Conservation (phyloP, 2,329 filamentous ascomycete genomes). For the Orbilia brochopaga region DNA sequence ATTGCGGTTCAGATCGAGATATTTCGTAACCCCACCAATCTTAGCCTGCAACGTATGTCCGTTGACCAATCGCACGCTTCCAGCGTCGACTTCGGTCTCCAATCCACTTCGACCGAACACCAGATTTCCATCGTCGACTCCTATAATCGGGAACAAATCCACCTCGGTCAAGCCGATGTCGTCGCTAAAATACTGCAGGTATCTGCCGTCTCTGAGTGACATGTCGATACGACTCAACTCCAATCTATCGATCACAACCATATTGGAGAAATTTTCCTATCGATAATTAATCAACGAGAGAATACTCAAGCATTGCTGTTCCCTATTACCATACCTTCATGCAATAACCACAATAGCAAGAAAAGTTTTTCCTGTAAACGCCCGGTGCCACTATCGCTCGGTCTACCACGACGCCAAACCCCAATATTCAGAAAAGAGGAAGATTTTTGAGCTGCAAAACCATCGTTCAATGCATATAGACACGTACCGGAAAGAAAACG, state of each 20-base stretch:
- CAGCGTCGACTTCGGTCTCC: neutral
- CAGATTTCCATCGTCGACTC: neutral
- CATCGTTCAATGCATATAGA: no score
- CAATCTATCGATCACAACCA: constrained; percentile 3
- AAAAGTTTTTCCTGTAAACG: no score
- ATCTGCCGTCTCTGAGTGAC: constrained; percentile 12
- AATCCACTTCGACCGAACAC: neutral
- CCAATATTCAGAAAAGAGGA: no score
- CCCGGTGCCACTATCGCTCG: no score
- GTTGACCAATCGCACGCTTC: constrained; percentile 7
- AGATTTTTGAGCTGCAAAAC: no score
- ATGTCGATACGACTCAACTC: constrained; percentile 18
- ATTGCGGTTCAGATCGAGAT: neutral
- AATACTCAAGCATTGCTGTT: no score
- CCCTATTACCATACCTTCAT: no score
- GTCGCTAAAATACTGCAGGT: constrained; percentile 25
- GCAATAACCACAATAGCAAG: no score
- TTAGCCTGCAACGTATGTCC: constrained; percentile 11
- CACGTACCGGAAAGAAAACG: no score
- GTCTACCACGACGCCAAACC: no score
- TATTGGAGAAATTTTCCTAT: neutral
- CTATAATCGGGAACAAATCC: constrained; percentile 11
- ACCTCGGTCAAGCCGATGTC: constrained; percentile 19
- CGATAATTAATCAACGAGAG: no score
- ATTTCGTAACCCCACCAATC: neutral